A percentile compares a stretch with the other conserved stretches of the same genome.
phyloP scores from a whole-genome alignment of 1,139 yeast species.

The Ogataea hybrid region DNA sequence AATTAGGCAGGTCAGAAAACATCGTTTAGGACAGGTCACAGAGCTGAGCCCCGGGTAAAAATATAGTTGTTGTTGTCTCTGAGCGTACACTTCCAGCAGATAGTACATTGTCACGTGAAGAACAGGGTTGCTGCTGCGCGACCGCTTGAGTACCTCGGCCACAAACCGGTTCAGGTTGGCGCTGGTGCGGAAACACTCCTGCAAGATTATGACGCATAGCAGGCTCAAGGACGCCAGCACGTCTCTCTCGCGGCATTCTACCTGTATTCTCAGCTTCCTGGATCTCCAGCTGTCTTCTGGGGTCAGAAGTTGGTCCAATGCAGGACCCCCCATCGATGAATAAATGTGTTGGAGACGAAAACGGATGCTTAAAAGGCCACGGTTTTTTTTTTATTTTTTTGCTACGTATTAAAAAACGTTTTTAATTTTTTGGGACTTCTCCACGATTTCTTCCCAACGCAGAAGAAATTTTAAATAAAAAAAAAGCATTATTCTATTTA shows the following conservation, averaged over 20 bases:
- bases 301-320: slow-evolving; percentile 4
- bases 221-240: not conserved
- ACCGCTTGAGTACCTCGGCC: slow-evolving; percentile 64
- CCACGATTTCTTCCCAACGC: not conserved
- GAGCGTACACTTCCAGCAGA: slow-evolving; percentile 44
- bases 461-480: not conserved
- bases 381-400: not conserved
- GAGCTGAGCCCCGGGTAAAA: slow-evolving; percentile 16
- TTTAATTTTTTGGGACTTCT: not conserved
- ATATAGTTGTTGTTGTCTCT: slow-evolving; percentile 6
- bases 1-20: slow-evolving; percentile 64
- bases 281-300: not conserved
- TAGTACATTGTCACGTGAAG: slow-evolving; percentile 69
- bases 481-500: not conserved
- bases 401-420: slow-evolving; percentile 1
- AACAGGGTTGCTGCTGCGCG: slow-evolving; percentile 63
- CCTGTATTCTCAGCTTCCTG: not conserved
- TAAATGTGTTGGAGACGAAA: not conserved
- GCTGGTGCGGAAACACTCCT: slow-evolving; percentile 2
- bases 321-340: slow-evolving; percentile 1
- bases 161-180: slow-evolving; percentile 39
- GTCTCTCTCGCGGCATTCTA: not conserved
- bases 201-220: slow-evolving; percentile 4
- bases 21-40: slow-evolving; percentile 54
- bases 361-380: not conserved